phyloP scores from a whole-genome alignment of 345 rosid genomes.

The Conringia planisiliqua region DNA sequence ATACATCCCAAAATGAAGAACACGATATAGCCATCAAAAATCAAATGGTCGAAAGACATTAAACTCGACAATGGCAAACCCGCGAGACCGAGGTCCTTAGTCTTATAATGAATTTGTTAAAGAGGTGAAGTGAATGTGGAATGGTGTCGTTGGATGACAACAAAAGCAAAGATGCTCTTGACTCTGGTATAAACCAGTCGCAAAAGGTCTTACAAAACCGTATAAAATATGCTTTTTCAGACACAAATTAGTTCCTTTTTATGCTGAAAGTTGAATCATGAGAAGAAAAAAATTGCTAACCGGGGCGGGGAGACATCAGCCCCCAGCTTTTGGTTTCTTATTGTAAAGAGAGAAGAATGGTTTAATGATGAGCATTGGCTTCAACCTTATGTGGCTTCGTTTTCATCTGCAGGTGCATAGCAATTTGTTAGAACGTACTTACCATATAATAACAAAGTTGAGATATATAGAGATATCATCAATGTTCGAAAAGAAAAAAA shows the following conservation, averaged over 20 bases:
- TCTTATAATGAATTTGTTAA: neutral
- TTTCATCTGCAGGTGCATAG: constrained; percentile 17
- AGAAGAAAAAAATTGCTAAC: neutral
- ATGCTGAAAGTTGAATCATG: constrained; percentile 20
- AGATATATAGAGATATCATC: neutral
- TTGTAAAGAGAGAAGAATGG: constrained; percentile 12
- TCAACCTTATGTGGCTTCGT: constrained; percentile 15
- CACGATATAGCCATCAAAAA: neutral
- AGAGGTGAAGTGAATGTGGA: neutral
- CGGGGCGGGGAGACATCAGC: neutral
- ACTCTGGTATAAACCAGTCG: neutral
- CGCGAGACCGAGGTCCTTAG: no score
- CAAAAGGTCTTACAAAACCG: neutral
- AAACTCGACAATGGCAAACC: no score
- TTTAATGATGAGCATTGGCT: constrained; percentile 29
- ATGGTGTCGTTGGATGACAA: no score
- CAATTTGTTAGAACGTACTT: neutral
- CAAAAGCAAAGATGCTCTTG: neutral
- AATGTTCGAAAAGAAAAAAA: neutral
- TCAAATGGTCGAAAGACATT: neutral
- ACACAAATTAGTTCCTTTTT: constrained; percentile 2
- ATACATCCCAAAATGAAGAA: neutral
- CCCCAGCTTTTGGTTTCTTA: constrained; percentile 25
- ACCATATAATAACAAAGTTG: neutral
- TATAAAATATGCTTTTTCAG: neutral